Evolutionary conservation across 768 basidiomycete genomes (phyloP), one percentile per base, ranked within the genome.

Genomic region (Phaeolepiota aurea): DNA sequence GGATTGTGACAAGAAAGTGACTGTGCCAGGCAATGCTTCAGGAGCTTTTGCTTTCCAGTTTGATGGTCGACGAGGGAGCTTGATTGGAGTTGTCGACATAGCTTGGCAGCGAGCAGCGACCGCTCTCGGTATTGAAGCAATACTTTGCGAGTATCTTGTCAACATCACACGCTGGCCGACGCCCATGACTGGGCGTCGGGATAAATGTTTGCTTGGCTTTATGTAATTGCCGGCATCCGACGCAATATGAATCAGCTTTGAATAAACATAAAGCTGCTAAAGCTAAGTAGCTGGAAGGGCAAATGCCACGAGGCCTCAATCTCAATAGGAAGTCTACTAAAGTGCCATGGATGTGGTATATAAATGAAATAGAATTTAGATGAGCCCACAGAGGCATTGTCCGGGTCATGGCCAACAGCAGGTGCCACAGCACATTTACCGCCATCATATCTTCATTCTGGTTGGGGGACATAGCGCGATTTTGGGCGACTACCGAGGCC

Each of bases 11-110:
- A 72, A 71, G 54, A 87, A 88, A 10, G 88, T 85, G 12, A 69
- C 55, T 9, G 82, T 62, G 20, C 63, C 64, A 2, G 65, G 56
- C 1, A 70, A 60, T 5, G 81, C 66, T 32, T 66, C 61, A 0
- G 87, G 85, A 1, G 88, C 87, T 38, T 64, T 62, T 1, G 69
- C 52, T 62, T 91, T 91, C 88, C 89, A 91, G 50, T 76, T 61
- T 13, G 55, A 32, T 3, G 82, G 80, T 21, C 68, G 63, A 14
- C 45, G 44, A 20, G 48, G 38, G 22, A 48, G 50, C 18, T 43
- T 52, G 19, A 46, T 39, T 28, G 25, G 25, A 12, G 53, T 45
- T 10, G 55, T 54, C 25, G 48, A 49, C 48, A 53, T 50, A n/a
- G 21, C 13, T 15, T 22, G 33, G 18, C 3, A 11, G 12, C n/a